Conservation (phyloP, 306 rosid species). For the Vigna radiata region DNA sequence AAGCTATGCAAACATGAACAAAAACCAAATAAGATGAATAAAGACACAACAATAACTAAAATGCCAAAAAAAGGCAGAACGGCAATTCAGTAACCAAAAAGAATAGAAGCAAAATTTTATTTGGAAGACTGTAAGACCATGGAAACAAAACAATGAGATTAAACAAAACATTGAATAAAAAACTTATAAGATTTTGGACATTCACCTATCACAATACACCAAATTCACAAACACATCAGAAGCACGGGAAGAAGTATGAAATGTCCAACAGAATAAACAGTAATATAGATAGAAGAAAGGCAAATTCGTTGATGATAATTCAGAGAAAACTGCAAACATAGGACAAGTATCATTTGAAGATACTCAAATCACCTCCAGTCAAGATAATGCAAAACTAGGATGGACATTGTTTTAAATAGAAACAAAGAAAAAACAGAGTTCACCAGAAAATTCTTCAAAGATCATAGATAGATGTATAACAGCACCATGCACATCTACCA, state of each 20-base stretch:
- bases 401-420: not conserved
- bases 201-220: not conserved
- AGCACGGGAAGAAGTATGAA: not conserved
- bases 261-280: not conserved
- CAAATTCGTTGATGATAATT: not conserved
- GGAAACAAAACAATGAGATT: not conserved
- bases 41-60: too few relatives aligned
- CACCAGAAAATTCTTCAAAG: not conserved
- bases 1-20: not conserved
- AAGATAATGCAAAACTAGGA: not conserved
- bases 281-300: constrained; percentile 1
- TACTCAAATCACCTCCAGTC: not conserved
- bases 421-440: not conserved
- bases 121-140: not conserved
- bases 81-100: not conserved
- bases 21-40: not conserved
- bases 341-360: not conserved
- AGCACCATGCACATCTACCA: not conserved
- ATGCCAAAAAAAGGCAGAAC: not conserved
- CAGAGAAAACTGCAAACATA: not conserved
- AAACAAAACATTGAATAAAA: too few relatives aligned
- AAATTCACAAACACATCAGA: not conserved
- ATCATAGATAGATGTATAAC: not conserved
- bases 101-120: not conserved
- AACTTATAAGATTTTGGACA: not conserved